Evolutionary conservation across 169 alveolate genomes (phyloP), one percentile per base, ranked within the genome.

Genomic region (Cryptosporidium viatorum): DNA sequence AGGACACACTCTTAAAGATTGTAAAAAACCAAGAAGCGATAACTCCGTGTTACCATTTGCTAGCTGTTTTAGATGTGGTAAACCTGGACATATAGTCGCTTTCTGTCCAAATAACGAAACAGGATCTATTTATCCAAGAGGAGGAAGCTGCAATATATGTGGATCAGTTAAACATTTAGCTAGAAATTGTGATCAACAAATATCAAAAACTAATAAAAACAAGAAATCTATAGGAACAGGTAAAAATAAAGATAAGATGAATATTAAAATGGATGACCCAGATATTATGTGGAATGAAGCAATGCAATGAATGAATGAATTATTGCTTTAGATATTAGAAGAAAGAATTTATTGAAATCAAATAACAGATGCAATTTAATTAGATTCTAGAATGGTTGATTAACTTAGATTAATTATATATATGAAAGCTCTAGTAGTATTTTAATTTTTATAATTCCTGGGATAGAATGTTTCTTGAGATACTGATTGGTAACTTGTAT

Each of bases 81-180:
- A 80, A 16, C 0, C 73, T 26, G 89, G 89, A 8, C 89, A 80
- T 29, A 80, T 80, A 10, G 89, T 80, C 3, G 89, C 89, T n/a
- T 80, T 59, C 39, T 80, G 89, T 80, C 75, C 89, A 10, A 31
- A 41, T 21, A 80, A 80, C 52, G 69, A 60, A 33, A 16, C 41
- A 5, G 89, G 89, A 16, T 80, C 89, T 21, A 65, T 80, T 2
- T 80, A 80, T 39, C 89, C 89, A 43, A 80, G 59, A 45, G 89
- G 89, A 18, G 89, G 89, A n/a, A 45, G 75, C 18, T 80, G 89
- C 6, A 80, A 80, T 65, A 62, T 80, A 10, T 80, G 89, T 41
- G 89, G 89, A 23, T 80, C 89, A 10, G 89, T 80, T 14, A 80
- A 39, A 62, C 89, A 80, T 37, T 29, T 80, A 14, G 71, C 89